A percentile compares a stretch with the other conserved stretches of the same genome.
phyloP scores from a whole-genome alignment of 306 rosid species.

The Phaseolus lunatus region DNA sequence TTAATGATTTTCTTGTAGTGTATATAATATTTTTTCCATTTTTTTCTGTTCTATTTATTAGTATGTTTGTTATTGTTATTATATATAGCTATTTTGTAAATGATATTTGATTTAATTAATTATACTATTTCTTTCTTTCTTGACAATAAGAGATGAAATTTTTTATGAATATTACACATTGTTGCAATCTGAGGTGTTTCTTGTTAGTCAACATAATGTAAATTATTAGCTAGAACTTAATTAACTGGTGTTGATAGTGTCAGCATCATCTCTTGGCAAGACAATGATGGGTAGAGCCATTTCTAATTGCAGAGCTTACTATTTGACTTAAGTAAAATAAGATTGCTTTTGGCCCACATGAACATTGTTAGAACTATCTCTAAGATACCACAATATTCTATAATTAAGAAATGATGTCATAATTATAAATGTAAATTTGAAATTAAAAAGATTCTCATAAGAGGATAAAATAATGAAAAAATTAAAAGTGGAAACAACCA shows the following conservation, averaged over 20 bases:
- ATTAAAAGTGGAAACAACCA: slow-evolving; percentile 15
- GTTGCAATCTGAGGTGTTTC: neutral
- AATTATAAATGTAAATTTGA: neutral
- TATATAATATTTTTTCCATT: no score
- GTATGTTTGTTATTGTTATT: no score
- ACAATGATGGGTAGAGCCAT: neutral
- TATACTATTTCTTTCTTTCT: no score
- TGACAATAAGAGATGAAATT: neutral
- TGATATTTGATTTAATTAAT: no score
- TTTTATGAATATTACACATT: neutral
- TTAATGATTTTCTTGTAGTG: no score
- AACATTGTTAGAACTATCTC: slow-evolving; percentile 1
- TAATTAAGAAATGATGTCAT: neutral
- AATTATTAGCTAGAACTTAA: slow-evolving; percentile 10
- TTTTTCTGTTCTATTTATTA: no score
- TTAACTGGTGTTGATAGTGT: neutral
- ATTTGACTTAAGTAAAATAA: neutral
- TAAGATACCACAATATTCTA: slow-evolving; percentile 4
- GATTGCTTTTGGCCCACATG: slow-evolving; percentile 23
- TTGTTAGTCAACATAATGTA: neutral
- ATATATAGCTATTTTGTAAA: no score
- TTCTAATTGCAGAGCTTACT: neutral
- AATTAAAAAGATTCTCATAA: slow-evolving; percentile 5
- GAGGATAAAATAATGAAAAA: neutral
- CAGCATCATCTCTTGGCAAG: neutral